Conservation (phyloP, 2,329 filamentous ascomycete species). For the Sphaerulina musiva region DNA sequence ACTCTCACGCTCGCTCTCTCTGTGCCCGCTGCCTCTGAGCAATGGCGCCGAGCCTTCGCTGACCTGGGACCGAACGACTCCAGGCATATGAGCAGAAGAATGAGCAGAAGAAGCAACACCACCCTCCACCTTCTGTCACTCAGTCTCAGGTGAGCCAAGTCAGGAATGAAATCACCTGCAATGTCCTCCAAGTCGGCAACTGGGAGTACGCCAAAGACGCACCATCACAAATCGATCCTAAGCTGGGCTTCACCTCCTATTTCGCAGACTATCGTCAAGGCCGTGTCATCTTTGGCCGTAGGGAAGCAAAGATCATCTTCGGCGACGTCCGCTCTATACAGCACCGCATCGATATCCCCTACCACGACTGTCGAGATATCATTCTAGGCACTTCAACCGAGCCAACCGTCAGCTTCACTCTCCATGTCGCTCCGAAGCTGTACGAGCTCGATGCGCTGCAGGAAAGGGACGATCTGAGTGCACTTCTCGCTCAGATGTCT, state of each 20-base stretch:
- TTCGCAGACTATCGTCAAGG: slow-evolving; percentile 39
- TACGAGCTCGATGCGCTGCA: slow-evolving; percentile 25
- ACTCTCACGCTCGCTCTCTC: too few species aligned
- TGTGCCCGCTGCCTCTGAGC: too few species aligned
- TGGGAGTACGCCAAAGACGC: slow-evolving; percentile 38
- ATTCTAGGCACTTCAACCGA: slow-evolving; percentile 29
- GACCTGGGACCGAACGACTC: neutral
- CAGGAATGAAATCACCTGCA: slow-evolving; percentile 31
- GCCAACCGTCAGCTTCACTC: slow-evolving; percentile 36
- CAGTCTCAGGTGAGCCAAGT: slow-evolving; percentile 7
- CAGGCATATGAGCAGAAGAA: slow-evolving; percentile 14
- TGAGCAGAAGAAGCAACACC: slow-evolving; percentile 1
- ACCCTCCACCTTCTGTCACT: neutral
- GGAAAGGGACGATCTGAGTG: neutral
- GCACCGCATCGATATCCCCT: slow-evolving; percentile 39
- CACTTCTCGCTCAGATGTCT: neutral
- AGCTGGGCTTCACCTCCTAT: slow-evolving; percentile 39
- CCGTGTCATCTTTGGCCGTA: slow-evolving; percentile 31
- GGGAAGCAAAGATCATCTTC: slow-evolving; percentile 26
- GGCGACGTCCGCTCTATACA: slow-evolving; percentile 17
- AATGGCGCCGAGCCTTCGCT: neutral
- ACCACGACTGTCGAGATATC: slow-evolving; percentile 38
- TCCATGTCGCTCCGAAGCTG: slow-evolving; percentile 37
- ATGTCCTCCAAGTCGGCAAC: slow-evolving; percentile 38
- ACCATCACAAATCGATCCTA: slow-evolving; percentile 1